Conservation (phyloP, 768 basidiomycete species). For the Suillus hirtellus region DNA sequence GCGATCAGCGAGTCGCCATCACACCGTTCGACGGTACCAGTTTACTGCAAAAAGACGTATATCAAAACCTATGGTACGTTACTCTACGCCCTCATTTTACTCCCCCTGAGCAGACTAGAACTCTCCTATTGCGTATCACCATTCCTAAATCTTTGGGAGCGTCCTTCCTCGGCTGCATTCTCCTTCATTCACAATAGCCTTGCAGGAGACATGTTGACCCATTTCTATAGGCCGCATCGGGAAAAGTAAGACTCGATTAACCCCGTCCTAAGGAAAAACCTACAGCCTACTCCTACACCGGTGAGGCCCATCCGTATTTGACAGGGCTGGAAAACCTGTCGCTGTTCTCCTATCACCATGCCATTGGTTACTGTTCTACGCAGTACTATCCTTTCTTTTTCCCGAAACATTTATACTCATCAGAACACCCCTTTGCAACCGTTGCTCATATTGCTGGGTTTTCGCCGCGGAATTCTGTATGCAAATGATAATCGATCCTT, state of each 20-base stretch:
- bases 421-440: too few species aligned
- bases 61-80: background rate
- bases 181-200: slow-evolving; percentile 41
- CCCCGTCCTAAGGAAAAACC: slow-evolving; percentile 46
- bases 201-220: slow-evolving; percentile 59
- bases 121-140: background rate
- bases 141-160: slow-evolving; percentile 48
- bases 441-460: background rate
- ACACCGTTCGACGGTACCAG: background rate
- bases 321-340: slow-evolving; percentile 9
- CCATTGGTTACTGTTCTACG: background rate
- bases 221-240: slow-evolving; percentile 15
- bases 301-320: slow-evolving; percentile 27
- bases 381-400: too few species aligned
- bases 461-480: background rate
- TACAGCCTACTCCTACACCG: slow-evolving; percentile 38
- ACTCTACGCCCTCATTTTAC: background rate
- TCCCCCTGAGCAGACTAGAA: background rate
- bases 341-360: background rate
- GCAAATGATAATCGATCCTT: background rate
- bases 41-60: background rate
- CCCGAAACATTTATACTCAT: too few species aligned
- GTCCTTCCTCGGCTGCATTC: slow-evolving; percentile 60
- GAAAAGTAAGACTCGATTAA: slow-evolving; percentile 42
- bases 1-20: background rate